Base-by-base conservation (phyloP, 768 basidiomycete genomes). In the Tricholoma furcatifolium region DNA sequence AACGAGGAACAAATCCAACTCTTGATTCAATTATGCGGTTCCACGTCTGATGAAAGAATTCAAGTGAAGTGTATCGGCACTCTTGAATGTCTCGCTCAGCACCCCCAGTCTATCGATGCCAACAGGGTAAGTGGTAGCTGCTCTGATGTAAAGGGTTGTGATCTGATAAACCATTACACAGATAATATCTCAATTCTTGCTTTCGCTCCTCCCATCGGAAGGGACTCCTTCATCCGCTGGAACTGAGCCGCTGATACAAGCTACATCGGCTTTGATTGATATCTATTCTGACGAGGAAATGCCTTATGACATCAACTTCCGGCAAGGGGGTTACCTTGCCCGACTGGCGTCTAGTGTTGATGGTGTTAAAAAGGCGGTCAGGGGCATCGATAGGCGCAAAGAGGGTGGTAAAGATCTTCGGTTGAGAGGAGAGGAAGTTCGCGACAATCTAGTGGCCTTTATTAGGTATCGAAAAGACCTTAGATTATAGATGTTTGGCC, bases 201-300 rank as follows among this genome's bases (percentile, higher is more conserved):
- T 93, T n/a, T 81, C 82, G 15, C 67, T 87, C 17, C 72, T 90
- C 12, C 81, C 85, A 6, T 72, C 73, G 2, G 58, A 68, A 4
- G 60, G 68, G 4, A 61, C 65, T 0, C 65, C 74, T 1, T 73
- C 80, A 5, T 63, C 74, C 18, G 69, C 72, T 48, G 78, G 76
- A 49, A 79, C 82, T 0, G 91, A 94, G 64, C 79, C 87, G 0
- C 74, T 88, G 47, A 77, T 97, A 21, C 91, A 94, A 61, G 82
- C 83, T 1, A 74, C 81, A 8, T 92, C 93, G 12, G 89, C 89
- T 21, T 73, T 97, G 41, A 90, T 97, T 53, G 94, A 97, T 65
- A 91, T 96, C 47, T 98, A 89, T 67, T 91, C 93, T 3, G 94
- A 98, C 70, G 94, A 98, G 69, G 77, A 69, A 7, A 67, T 82